Evolutionary conservation across 1,284 basidiomycete genomes (phyloP).

Genomic region (Ceratobasidium sp.): DNA sequence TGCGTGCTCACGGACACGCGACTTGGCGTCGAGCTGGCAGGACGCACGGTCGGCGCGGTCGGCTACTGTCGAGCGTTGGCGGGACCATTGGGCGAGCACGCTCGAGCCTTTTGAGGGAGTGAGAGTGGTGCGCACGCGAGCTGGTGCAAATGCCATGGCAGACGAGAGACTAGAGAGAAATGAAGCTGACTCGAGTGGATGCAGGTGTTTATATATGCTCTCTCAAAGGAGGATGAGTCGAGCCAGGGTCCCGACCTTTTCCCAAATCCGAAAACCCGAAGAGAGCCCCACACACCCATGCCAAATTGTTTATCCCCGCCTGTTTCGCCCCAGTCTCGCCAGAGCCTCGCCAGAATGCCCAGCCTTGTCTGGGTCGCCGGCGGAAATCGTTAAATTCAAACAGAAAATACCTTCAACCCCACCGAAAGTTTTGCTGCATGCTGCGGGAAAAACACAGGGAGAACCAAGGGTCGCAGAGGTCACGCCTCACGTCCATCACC

Average conservation of each 20-base stretch:
- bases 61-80: slow-evolving; percentile 30
- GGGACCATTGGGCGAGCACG: slow-evolving; percentile 3
- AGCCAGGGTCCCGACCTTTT: too few species aligned
- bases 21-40: slow-evolving; percentile 51
- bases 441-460: neutral
- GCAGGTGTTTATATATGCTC: slow-evolving; percentile 25
- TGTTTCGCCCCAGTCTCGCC: neutral
- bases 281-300: neutral
- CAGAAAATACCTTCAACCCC: too few species aligned
- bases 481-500: slow-evolving; percentile 4
- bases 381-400: neutral
- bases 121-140: slow-evolving; percentile 33
- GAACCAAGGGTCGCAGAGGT: slow-evolving; percentile 10
- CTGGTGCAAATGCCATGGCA: slow-evolving; percentile 35
- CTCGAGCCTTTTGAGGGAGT: slow-evolving; percentile 23
- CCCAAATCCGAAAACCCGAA: slow-evolving; percentile 36
- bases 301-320: neutral
- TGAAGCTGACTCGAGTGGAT: neutral
- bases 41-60: slow-evolving; percentile 21
- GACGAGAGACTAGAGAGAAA: slow-evolving; percentile 16
- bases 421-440: too few species aligned
- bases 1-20: slow-evolving; percentile 71
- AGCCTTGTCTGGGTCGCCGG: neutral
- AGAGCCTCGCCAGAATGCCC: neutral
- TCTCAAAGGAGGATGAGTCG: slow-evolving; percentile 15